Percentiles rank a stretch among this genome's conserved stretches.
phyloP scores from a whole-genome alignment of 192 early-diverging fungal genomes.

The Haplosporangium gracile region DNA sequence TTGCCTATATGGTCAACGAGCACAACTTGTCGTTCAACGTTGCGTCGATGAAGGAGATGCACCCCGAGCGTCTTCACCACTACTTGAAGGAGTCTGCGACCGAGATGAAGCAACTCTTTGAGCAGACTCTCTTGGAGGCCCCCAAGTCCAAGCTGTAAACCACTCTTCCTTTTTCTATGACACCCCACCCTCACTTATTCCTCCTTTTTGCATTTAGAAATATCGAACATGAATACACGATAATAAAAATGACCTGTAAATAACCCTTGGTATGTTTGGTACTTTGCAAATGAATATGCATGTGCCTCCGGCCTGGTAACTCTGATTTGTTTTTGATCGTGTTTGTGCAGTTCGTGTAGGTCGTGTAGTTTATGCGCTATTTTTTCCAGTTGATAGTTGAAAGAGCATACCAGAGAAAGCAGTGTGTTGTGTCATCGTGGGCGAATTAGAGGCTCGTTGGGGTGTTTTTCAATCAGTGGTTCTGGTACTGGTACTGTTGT shows the following conservation, averaged over 20 bases:
- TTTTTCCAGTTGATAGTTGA: no score
- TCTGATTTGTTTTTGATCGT: no score
- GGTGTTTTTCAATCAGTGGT: no score
- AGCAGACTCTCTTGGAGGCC: constrained; percentile 67
- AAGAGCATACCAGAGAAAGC: no score
- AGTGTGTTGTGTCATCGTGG: no score
- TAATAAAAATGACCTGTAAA: constrained; percentile 4
- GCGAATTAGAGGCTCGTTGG: no score
- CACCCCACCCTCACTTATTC: background rate
- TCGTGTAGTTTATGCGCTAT: no score
- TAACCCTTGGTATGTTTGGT: background rate
- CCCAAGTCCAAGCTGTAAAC: constrained; percentile 79
- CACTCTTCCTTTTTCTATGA: background rate
- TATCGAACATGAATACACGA: background rate
- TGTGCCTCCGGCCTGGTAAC: no score
- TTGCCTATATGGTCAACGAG: constrained; percentile 95
- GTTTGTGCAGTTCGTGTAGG: no score
- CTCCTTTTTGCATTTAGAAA: background rate
- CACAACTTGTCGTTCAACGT: constrained; percentile 91
- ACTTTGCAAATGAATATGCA: background rate
- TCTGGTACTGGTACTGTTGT: no score
- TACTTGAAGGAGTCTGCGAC: constrained; percentile 89
- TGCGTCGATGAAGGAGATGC: constrained; percentile 71
- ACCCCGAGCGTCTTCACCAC: constrained; percentile 78
- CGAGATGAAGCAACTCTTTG: constrained; percentile 88